A percentile compares a stretch with the other conserved stretches of the same genome.
These are phyloP conservation scores for Apiospora aurea DNA, from an alignment of 2,329 filamentous ascomycete species.

Conservation along the genomic window DNA sequence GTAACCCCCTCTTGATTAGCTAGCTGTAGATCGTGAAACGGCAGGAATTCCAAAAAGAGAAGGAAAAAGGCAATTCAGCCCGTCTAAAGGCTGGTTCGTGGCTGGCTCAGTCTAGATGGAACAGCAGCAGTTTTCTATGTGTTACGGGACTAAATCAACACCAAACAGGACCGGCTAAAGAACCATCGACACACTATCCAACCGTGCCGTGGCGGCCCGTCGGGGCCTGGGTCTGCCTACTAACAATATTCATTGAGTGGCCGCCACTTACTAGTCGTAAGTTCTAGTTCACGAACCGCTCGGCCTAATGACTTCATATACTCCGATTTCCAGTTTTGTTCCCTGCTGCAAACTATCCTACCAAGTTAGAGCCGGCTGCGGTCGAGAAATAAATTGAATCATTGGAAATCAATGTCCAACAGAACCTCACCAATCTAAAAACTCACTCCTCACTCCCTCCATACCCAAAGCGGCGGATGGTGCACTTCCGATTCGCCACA, in stretches of 20 bases:
- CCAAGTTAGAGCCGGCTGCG: background rate
- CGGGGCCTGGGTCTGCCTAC: background rate
- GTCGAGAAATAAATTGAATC: constrained; percentile 9
- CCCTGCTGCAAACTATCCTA: background rate
- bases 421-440: background rate
- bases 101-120: background rate
- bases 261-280: background rate
- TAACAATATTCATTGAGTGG: background rate
- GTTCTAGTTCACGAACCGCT: background rate
- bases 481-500: background rate
- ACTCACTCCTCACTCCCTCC: background rate
- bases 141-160: constrained; percentile 1
- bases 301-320: background rate
- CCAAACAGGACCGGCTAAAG: background rate
- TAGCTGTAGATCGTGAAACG: background rate
- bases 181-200: constrained; percentile 11
- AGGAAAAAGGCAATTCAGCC: background rate
- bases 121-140: background rate
- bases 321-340: constrained; percentile 4
- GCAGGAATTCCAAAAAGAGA: background rate
- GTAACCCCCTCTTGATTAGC: background rate
- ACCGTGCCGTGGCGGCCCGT: constrained; percentile 19
- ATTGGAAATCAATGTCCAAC: constrained; percentile 8
- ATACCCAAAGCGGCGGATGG: constrained; percentile 2
- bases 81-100: background rate